Percentiles rank a stretch among this genome's conserved stretches.
phyloP scores from a whole-genome alignment of 495 filamentous ascomycete species.

The Chaetomium tenue region DNA sequence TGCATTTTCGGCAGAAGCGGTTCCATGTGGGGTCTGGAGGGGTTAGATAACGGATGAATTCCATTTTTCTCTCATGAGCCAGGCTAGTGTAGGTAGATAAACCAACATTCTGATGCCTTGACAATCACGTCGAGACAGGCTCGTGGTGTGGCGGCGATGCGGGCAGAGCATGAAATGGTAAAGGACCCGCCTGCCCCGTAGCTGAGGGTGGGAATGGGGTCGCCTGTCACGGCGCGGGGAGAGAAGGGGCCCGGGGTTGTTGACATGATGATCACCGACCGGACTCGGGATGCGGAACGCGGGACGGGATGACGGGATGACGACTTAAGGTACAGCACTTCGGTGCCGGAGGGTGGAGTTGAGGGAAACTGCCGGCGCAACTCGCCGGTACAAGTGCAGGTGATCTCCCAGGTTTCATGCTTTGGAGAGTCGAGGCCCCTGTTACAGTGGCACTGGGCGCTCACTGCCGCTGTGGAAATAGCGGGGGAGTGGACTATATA shows the following conservation, averaged over 20 bases:
- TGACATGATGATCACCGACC: constrained; percentile 2
- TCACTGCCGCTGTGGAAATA: not conserved
- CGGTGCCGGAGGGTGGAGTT: not conserved
- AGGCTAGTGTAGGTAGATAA: not conserved
- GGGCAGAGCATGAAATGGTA: constrained; percentile 33
- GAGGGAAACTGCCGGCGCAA: not conserved
- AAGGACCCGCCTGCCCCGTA: constrained; percentile 35
- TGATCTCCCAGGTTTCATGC: no score
- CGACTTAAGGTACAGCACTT: no score
- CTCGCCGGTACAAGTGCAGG: not conserved
- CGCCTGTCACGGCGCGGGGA: not conserved
- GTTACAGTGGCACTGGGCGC: not conserved
- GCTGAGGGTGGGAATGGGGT: constrained; percentile 33
- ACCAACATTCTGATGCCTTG: constrained; percentile 29
- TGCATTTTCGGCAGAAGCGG: constrained; percentile 34
- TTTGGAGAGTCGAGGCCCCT: not conserved
- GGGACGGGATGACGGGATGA: no score
- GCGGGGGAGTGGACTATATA: not conserved
- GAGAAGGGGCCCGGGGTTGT: not conserved
- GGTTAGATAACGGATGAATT: not conserved
- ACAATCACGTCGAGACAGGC: constrained; percentile 32
- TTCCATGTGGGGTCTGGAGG: constrained; percentile 36
- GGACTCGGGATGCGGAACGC: no score
- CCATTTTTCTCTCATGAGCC: not conserved
- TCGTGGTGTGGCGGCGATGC: constrained; percentile 33